A percentile compares a stretch with the other conserved stretches of the same genome.
phyloP scores from a whole-genome alignment of 495 filamentous ascomycete species.

The Aspergillus nidulans region DNA sequence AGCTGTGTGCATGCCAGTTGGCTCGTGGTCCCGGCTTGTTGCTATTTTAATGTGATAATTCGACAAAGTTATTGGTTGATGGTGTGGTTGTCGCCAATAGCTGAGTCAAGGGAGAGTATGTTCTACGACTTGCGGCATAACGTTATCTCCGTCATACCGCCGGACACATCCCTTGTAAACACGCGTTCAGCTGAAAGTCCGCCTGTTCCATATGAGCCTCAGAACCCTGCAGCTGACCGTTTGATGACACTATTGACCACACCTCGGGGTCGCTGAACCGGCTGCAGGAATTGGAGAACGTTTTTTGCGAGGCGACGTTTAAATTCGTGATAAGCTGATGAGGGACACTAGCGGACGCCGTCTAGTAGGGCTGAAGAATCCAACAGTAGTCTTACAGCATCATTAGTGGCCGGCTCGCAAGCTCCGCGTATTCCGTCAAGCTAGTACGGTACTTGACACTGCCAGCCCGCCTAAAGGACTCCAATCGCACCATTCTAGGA shows the following conservation, averaged over 20 bases:
- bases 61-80: not conserved
- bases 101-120: not conserved
- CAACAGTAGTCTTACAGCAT: not conserved
- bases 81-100: not conserved
- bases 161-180: not conserved
- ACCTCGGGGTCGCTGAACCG: not conserved
- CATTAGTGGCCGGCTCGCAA: not conserved
- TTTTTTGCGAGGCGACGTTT: not conserved
- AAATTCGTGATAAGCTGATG: not conserved
- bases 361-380: constrained; percentile 8
- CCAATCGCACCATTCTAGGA: not conserved
- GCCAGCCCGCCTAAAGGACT: not conserved
- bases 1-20: constrained; percentile 9
- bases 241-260: not conserved
- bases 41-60: constrained; percentile 8
- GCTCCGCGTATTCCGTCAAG: not conserved
- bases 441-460: too few species aligned
- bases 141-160: not conserved
- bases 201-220: not conserved
- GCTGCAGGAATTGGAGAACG: not conserved
- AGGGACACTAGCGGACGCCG: constrained; percentile 3
- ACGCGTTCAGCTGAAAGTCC: constrained; percentile 7
- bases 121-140: not conserved
- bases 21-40: constrained; percentile 6
- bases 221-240: constrained; percentile 3